phyloP scores from a whole-genome alignment of 306 rosid species.

The Fagus sylvatica region DNA sequence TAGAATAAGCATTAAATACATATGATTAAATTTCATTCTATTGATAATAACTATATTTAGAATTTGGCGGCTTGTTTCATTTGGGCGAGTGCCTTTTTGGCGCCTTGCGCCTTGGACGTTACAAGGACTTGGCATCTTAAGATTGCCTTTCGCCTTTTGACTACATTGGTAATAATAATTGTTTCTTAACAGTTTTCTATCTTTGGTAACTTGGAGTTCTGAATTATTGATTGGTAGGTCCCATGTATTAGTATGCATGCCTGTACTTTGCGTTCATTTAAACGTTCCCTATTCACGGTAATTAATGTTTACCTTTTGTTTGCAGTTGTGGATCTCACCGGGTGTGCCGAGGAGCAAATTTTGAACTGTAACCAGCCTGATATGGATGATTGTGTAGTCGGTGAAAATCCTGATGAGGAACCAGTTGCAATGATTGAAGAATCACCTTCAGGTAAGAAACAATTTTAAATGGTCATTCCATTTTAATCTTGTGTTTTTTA shows the following conservation, averaged over 20 bases:
- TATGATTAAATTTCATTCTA: no score
- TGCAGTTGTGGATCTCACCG: conserved; percentile 57
- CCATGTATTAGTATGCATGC: background rate
- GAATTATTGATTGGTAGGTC: background rate
- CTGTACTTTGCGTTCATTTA: background rate
- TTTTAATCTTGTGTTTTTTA: background rate
- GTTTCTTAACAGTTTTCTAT: background rate
- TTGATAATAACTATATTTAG: no score
- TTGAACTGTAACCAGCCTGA: conserved; percentile 76
- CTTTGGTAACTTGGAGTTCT: background rate
- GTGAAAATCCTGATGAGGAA: conserved; percentile 81
- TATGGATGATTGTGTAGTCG: conserved; percentile 62
- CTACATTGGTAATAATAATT: background rate
- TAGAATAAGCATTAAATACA: no score
- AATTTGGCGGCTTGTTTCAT: no score
- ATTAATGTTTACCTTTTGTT: conserved; percentile 9
- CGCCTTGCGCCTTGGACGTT: no score
- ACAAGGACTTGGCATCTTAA: no score
- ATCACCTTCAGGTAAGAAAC: conserved; percentile 60
- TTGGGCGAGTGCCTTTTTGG: no score
- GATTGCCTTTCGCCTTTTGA: no score
- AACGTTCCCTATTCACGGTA: conserved; percentile 3
- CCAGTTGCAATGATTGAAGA: conserved; percentile 84
- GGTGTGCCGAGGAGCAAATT: conserved; percentile 77
- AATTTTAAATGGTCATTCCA: conserved; percentile 11